Base-by-base conservation (phyloP, 768 basidiomycete genomes). In the Favolaschia claudopus region DNA sequence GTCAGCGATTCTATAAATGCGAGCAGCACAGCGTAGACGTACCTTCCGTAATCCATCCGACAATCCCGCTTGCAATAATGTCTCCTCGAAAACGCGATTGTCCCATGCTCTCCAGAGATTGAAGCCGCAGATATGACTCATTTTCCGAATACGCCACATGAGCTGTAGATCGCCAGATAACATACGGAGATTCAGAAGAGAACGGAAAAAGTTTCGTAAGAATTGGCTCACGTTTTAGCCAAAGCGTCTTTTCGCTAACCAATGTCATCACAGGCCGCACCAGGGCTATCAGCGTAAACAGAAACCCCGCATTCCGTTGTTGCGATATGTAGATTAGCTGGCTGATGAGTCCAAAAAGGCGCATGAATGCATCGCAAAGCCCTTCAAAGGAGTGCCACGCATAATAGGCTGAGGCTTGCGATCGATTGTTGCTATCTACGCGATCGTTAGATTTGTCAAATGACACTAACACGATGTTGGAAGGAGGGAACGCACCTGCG, bases 21-120 rank as follows among this genome's bases (percentile, higher is more conserved):
- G 25, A 4, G 1, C 14, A 17, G 2, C 7, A 8, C 15, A 42
- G 2, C 19, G 8, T 8, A 13, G 1, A 49, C 48, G 7, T 39
- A 59, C 62, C 52, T 1, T 40, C 12, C 32, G 52, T 55, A 28
- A 63, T 63, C 62, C 62, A 63, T 2, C 47, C 62, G 3, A 44
- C 57, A 7, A 63, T 55, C 15, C 57, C 42, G 4, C 57, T 58
- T 1, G 53, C 34, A 14, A 63, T 54, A 5, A 63, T 32, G 14
- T 63, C 62, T 27, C 40, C 49, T 7, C 62, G 52, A 24, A 47
- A 58, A 1, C 7, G 17, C n/a, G 28, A 5, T 5, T 25, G 25
- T 1, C 46, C 20, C 62, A 63, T 59, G 2, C 36, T 44, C 5
- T 59, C 22, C 3, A 63, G 53, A 3, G 52, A 36, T 2, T 27